Base-by-base conservation (phyloP, 192 early-diverging fungal genomes). In the Chytriomyces confervae region DNA sequence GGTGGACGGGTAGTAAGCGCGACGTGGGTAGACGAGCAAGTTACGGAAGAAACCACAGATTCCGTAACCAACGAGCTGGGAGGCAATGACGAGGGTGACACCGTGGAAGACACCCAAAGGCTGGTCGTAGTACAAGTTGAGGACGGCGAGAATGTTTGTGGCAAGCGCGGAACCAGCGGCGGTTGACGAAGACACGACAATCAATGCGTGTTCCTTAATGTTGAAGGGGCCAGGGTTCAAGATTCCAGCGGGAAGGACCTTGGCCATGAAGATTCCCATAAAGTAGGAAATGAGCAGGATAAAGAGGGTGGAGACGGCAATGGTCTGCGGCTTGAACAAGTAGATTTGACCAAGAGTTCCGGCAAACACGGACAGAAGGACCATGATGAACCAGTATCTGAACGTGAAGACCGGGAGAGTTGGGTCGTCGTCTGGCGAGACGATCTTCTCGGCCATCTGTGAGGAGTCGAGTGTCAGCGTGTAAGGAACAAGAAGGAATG, bases 1-100 rank as follows among this genome's bases (percentile, higher is more conserved):
- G 50, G 87, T 91, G 3, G 88, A 72, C 6, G 94, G 94, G 93
- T 93, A 97, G 66, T 92, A 88, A 91, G 94, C 94, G 9, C 88
- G 81, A 5, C 92, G 85, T 23, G 94, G 94, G 61, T 92, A 91
- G 5, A 96, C 94, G 18, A 96, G 86, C 75, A 88, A 91, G 27
- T 89, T 88, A 45, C 91, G 90, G 65, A 86, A 86, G 20, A 90
- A 80, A 66, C 89, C 93, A 67, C 85, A 91, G 81, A 89, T 77
- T 51, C 90, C 88, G 63, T 87, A 90, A 29, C 86, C 89, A 77
- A 92, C 77, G 64, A 84, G 65, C 76, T 71, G 69, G 8, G 69
- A 24, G 2, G 20, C n/a, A 7, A 71, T 13, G 3, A 71, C 50
- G 13, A 71, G 86, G 83, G 29, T 51, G 65, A 92, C 91, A 0